Conservation (phyloP, 352 stramenopile genomes). For the Phytophthora quininea region DNA sequence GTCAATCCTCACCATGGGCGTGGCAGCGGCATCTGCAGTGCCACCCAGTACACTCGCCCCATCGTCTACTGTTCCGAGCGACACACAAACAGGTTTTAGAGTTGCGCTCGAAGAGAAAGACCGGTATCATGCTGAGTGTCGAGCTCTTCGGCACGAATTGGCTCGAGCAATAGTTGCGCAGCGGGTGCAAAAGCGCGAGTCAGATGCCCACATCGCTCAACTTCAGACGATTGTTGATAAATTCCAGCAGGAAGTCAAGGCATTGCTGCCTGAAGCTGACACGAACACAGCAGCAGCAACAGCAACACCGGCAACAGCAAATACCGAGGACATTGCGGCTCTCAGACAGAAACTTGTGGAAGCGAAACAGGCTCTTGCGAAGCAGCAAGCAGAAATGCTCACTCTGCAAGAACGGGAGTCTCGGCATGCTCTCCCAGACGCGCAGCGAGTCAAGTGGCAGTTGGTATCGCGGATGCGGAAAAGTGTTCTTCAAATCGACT, state of each 20-base stretch:
- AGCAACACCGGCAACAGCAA: constrained; percentile 7
- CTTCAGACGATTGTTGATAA: constrained; percentile 62
- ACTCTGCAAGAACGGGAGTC: constrained; percentile 68
- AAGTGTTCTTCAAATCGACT: constrained; percentile 65
- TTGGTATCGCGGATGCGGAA: constrained; percentile 66
- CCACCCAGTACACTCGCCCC: constrained; percentile 35
- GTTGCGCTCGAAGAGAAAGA: constrained; percentile 67
- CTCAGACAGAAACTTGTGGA: constrained; percentile 72
- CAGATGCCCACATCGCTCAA: constrained; percentile 42
- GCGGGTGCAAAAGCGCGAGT: constrained; percentile 48
- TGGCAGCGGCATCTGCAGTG: constrained; percentile 26
- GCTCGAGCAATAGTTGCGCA: constrained; percentile 53
- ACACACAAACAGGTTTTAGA: constrained; percentile 41
- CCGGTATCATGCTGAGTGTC: constrained; percentile 71
- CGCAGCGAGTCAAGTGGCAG: constrained; percentile 68
- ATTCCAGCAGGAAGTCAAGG: constrained; percentile 62
- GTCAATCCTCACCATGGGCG: constrained; percentile 63
- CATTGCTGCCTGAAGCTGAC: constrained; percentile 31
- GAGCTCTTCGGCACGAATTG: constrained; percentile 69
- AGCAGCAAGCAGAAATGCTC: constrained; percentile 70
- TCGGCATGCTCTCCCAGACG: constrained; percentile 65
- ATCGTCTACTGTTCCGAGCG: constrained; percentile 25
- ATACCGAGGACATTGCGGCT: constrained; percentile 55
- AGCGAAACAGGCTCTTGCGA: constrained; percentile 64
- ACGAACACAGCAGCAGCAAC: neutral